phyloP scores from a whole-genome alignment of 164 flowering plant species.

The Vitis amurensis region DNA sequence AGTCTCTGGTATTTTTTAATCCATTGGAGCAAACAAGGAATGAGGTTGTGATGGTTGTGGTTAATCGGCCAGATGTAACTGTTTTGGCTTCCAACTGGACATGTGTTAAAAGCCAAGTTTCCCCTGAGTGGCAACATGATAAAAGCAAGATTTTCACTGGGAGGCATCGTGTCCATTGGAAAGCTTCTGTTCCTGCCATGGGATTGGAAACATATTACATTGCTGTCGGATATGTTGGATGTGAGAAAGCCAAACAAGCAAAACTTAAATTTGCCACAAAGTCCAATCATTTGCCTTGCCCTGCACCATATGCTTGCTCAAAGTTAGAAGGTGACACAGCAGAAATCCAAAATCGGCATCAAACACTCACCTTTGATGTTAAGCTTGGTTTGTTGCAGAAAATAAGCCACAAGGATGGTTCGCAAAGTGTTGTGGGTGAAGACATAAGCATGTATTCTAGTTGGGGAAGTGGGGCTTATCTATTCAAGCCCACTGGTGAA shows the following conservation, averaged over 20 bases:
- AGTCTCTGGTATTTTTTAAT: slow-evolving; percentile 74
- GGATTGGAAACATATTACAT: slow-evolving; percentile 86
- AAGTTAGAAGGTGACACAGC: slow-evolving; percentile 45
- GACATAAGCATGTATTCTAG: slow-evolving; percentile 93
- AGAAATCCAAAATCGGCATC: slow-evolving; percentile 61
- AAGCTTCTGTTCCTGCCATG: slow-evolving; percentile 82
- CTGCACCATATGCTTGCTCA: slow-evolving; percentile 71
- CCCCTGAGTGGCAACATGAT: slow-evolving; percentile 83
- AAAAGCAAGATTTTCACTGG: slow-evolving; percentile 64
- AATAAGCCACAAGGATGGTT: slow-evolving; percentile 47
- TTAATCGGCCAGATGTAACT: slow-evolving; percentile 65
- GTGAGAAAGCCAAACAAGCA: slow-evolving; percentile 81
- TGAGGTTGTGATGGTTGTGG: slow-evolving; percentile 86
- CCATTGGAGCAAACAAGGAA: slow-evolving; percentile 85
- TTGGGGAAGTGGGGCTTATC: slow-evolving; percentile 88
- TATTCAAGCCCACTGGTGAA: slow-evolving; percentile 87
- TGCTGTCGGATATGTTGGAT: slow-evolving; percentile 70
- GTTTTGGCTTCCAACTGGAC: slow-evolving; percentile 90
- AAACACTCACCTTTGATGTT: slow-evolving; percentile 62
- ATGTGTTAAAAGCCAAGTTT: slow-evolving; percentile 81
- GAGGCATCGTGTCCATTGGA: slow-evolving; percentile 86
- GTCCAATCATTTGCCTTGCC: slow-evolving; percentile 47
- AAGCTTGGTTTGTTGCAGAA: slow-evolving; percentile 71
- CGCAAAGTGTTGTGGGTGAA: slow-evolving; percentile 54
- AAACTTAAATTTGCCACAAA: slow-evolving; percentile 43